Percentiles rank a stretch among this genome's conserved stretches.
phyloP scores from a whole-genome alignment of 108 stramenopile species.

The Fistulifera pelliculosa region DNA sequence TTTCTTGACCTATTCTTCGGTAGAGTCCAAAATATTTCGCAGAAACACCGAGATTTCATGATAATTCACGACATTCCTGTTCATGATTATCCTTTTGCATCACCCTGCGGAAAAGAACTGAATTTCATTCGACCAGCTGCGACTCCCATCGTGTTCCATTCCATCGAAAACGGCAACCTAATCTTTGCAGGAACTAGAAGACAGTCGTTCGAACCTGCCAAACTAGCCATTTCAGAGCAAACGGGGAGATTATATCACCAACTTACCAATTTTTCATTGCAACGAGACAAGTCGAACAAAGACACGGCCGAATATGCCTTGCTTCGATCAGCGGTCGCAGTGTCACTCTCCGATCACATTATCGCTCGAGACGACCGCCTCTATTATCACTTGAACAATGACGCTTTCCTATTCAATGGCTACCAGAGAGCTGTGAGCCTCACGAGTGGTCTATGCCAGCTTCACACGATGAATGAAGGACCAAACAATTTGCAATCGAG shows the following conservation, averaged over 20 bases:
- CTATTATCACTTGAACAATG: not conserved
- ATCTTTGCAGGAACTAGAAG: conserved; percentile 21
- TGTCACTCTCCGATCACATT: conserved; percentile 30
- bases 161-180: conserved; percentile 2
- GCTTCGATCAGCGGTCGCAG: conserved; percentile 28
- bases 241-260: conserved; percentile 32
- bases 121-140: conserved; percentile 47
- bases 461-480: too few relatives aligned
- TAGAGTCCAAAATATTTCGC: conserved; percentile 6
- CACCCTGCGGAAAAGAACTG: conserved; percentile 32
- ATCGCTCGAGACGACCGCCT: not conserved
- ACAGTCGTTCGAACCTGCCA: conserved; percentile 19
- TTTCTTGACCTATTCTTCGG: conserved; percentile 45
- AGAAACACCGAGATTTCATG: conserved; percentile 11
- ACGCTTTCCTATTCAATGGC: conserved; percentile 14
- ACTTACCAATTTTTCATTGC: not conserved
- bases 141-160: conserved; percentile 42
- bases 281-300: not conserved
- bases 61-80: not conserved
- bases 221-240: conserved; percentile 20
- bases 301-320: conserved; percentile 19
- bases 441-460: conserved; percentile 33
- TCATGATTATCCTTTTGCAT: conserved; percentile 37
- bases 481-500: too few relatives aligned
- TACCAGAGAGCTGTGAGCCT: conserved; percentile 23